Base-by-base conservation (phyloP, 2,329 filamentous ascomycete genomes). In the Nothopassalora personata region DNA sequence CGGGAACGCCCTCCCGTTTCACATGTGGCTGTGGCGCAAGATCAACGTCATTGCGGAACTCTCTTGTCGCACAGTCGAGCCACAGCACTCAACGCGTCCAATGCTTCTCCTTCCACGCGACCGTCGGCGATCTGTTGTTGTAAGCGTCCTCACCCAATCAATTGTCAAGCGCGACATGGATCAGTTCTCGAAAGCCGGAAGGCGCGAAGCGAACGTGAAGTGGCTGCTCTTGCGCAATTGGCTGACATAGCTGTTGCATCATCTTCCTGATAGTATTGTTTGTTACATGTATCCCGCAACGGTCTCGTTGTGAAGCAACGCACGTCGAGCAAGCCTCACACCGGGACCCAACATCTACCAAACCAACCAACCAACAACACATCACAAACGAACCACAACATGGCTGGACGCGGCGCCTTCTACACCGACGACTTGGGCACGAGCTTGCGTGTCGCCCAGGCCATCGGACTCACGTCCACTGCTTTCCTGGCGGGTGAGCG, bases 381-480 rank as follows among this genome's bases (percentile, higher is more conserved):
- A 54, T 18, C 54, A 28, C 34, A 36, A 19, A 53, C 19, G 15
- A 54, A 36, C 28, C 8, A n/a, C 61, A 58, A 13, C 19, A 65
- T 65, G 64, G 51, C 64, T 15, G 48, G 52, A 31, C 18, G 49
- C 47, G 53, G 54, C 27, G 47, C 59, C 28, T 66, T 66, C 60
- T 64, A 60, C 52, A 63, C 60, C 7, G 61, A 63, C 36, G 56
- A 62, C 45, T 36, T 63, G 33, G 34, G 53, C 30, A 54, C 64
- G 5, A 65, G 68, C 31, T 72, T 83, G 52, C 76, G 80, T 59
- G 66, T 78, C 54, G 75, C 79, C 27, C 81, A 83, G 68, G 76
- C 77, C 9, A 66, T 81, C 5, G 79, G 80, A 57, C 75, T 86
- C 61, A 80, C 82, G 33, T 66, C 78, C 49, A 77, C 81, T 39